A percentile compares a stretch with the other conserved stretches of the same genome.
Evolutionary conservation across 2,329 filamentous ascomycete species (phyloP).

Genomic region (Zymoseptoria tritici): DNA sequence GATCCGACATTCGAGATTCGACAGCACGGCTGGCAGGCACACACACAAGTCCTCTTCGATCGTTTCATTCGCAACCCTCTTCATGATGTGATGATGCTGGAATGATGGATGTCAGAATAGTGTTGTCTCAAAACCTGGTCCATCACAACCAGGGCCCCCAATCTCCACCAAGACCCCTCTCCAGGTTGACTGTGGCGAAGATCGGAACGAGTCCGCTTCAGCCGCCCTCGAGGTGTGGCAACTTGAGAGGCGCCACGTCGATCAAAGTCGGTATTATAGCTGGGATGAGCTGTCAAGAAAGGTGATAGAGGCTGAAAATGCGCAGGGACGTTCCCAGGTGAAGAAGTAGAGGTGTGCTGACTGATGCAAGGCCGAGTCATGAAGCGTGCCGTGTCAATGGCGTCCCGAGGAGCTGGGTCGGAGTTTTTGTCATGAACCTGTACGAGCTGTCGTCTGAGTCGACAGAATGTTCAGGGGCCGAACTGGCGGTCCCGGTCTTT

Average conservation of each 20-base stretch:
- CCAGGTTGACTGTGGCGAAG: not conserved
- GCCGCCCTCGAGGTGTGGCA: not conserved
- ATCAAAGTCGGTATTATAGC: not conserved
- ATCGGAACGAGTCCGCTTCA: not conserved
- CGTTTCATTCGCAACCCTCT: not conserved
- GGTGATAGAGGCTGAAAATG: not conserved
- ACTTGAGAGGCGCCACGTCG: not conserved
- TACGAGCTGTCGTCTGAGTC: not conserved
- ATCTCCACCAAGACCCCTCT: not conserved
- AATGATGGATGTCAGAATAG: not conserved
- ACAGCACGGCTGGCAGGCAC: not conserved
- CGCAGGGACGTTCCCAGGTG: not conserved
- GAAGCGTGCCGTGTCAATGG: not conserved
- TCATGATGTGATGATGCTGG: not conserved
- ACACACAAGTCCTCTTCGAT: not conserved
- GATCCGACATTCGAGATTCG: not conserved
- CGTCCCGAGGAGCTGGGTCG: not conserved
- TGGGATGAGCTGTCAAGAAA: not conserved
- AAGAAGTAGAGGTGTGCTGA: not conserved
- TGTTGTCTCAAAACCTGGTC: not conserved
- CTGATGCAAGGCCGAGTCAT: not conserved
- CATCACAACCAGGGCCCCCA: not conserved
- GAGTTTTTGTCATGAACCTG: not conserved
- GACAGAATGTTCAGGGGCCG: not conserved
- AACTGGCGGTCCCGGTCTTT: not conserved